phyloP scores from a whole-genome alignment of 2,329 filamentous ascomycete species.

The Aspergillus versicolor region DNA sequence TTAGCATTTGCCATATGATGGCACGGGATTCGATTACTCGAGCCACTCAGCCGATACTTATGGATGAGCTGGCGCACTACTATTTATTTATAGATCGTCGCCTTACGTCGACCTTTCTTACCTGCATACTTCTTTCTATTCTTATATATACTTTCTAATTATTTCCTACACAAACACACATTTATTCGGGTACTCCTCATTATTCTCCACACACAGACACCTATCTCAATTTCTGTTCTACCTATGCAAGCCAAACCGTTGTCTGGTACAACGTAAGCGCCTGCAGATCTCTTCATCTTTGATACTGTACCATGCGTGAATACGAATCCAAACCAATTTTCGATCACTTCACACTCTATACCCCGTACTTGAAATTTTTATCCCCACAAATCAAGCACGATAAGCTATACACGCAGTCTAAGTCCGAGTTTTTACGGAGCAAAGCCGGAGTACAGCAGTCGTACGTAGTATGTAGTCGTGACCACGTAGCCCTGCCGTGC shows the following conservation, averaged over 20 bases:
- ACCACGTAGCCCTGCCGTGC: no score
- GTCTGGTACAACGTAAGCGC: background rate
- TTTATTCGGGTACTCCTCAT: no score
- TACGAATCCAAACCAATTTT: background rate
- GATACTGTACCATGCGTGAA: background rate
- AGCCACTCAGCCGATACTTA: background rate
- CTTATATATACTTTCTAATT: constrained; percentile 2
- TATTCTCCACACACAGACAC: background rate
- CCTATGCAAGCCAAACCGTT: background rate
- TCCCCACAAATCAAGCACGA: background rate
- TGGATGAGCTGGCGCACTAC: background rate
- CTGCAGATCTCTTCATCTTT: background rate
- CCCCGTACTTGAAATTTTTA: background rate
- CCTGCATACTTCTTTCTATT: background rate
- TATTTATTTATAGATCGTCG: constrained; percentile 6
- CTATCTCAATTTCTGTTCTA: background rate
- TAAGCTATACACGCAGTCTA: no score
- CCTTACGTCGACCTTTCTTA: background rate
- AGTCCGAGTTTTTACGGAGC: no score
- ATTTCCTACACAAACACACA: background rate
- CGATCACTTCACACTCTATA: background rate
- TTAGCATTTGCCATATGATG: background rate
- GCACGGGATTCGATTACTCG: background rate
- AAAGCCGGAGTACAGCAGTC: no score
- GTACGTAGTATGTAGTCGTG: no score